phyloP scores from a whole-genome alignment of 2,329 filamentous ascomycete genomes.

The Pyrenophora teres region DNA sequence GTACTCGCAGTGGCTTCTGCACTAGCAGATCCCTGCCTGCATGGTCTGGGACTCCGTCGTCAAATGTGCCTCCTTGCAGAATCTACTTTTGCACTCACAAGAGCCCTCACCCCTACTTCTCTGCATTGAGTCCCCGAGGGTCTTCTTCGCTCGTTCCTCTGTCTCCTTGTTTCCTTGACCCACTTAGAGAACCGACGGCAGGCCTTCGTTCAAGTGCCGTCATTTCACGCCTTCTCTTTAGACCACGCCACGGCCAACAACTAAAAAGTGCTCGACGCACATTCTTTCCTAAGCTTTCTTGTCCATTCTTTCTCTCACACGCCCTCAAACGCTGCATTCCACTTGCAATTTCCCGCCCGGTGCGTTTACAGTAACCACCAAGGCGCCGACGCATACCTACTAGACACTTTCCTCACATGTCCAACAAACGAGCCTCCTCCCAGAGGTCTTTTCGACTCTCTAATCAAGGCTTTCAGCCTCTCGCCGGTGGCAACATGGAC shows the following conservation, averaged over 20 bases:
- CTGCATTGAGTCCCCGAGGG: constrained; percentile 23
- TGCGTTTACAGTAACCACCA: constrained; percentile 15
- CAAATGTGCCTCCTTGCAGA: constrained; percentile 10
- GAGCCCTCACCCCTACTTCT: constrained; percentile 11
- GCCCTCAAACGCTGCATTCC: constrained; percentile 8
- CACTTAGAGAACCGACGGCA: constrained; percentile 29
- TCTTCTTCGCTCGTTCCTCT: constrained; percentile 26
- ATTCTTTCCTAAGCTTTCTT: constrained; percentile 25
- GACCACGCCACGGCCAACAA: constrained; percentile 19
- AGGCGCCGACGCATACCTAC: constrained; percentile 15
- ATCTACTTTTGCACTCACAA: constrained; percentile 20
- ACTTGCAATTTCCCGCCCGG: constrained; percentile 11
- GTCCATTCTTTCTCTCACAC: constrained; percentile 14
- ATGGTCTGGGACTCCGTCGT: constrained; percentile 20
- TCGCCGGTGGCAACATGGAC: constrained; percentile 48
- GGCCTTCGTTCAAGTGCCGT: constrained; percentile 40
- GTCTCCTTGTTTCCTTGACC: constrained; percentile 23
- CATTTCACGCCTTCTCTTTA: constrained; percentile 20
- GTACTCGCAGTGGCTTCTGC: constrained; percentile 21
- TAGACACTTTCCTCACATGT: constrained; percentile 21
- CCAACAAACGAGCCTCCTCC: constrained; percentile 33
- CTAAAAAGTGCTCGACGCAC: constrained; percentile 42
- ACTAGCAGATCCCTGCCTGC: constrained; percentile 24
- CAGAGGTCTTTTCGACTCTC: constrained; percentile 43
- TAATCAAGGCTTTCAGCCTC: constrained; percentile 44